Base-by-base conservation (phyloP, 768 basidiomycete species). In the Coprinopsis cinerea region DNA sequence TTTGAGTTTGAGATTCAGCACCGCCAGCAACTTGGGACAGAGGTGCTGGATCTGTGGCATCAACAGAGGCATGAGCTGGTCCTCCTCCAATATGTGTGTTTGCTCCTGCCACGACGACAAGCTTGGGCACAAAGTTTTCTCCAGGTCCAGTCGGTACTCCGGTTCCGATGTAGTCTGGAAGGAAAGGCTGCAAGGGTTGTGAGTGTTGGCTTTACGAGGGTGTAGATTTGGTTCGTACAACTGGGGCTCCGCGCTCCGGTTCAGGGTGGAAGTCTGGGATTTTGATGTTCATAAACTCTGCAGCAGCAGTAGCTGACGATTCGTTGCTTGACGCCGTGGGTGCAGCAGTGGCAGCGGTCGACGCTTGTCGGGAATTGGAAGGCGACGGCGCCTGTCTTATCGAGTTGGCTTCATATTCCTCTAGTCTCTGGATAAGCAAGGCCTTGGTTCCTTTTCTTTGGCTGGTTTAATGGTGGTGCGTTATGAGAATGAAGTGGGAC, bases 361-460 rank as follows among this genome's bases (percentile, higher is more conserved):
- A 48, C n/a, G 48, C 34, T n/a, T 14, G 35, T 39, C 51, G 54
- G 40, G 61, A 52, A 36, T 60, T 61, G 47, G 60, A 52, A 25
- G 51, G 54, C 30, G 49, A 53, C 15, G 57, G 56, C 25, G 63
- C 28, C 22, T 61, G 58, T 42, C 59, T 53, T 35, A 59, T 50
- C 26, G 55, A 58, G 45, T 54, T 57, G 26, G 67, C 62, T 37
- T 83, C 79, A 42, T 75, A 67, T 57, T 79, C 70, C 53, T 76
- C 70, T 43, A 86, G 67, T 47, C 81, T 76, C 32, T 74, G 58
- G 51, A 83, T 69, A 25, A 86, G 64, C 2, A 68, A 70, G 2
- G 77, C 66, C 62, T 85, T 87, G 63, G 71, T 80, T 2, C 83
- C 83, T 53, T 67, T 74, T 22, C 83, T 85, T 43, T 34, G 32